Evolutionary conservation across 176 grass and related monocot genomes (phyloP), one percentile per base, ranked within the genome.

Genomic region (Oryza glumipatula): DNA sequence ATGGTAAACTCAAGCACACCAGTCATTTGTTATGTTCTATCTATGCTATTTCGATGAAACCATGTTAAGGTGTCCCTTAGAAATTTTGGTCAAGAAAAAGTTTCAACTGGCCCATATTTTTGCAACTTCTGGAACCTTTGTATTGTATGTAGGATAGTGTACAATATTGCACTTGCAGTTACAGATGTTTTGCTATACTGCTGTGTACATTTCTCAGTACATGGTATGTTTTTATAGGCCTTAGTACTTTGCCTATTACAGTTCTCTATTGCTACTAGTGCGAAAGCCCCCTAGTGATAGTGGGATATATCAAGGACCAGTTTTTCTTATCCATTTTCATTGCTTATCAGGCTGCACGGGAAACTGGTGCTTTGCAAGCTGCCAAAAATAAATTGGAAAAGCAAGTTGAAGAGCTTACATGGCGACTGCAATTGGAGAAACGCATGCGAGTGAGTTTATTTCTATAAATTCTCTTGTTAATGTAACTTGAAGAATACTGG

Each of bases 371-470:
- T 24, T 85, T 98, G 76, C 96, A 98, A 94, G 93, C 91, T 67
- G 96, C 93, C 69, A 98, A 98, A 86, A 98, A 94, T 80, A 95
- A 98, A 82, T 84, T 98, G 75, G 96, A 95, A 88, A 98, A 98
- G 56, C 87, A 98, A 98, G 91, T 98, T 35, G 93, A 98, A 76
- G 96, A 98, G 78, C 96, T 98, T 87, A 90, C 89, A 4, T 98
- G 93, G 96, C 82, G 89, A 76, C 76, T 95, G 66, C 91, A 92
- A 79, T 80, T 98, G 80, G 96, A 98, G 86, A 98, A 94, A 80
- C 91, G 91, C 80, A 89, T 98, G 91, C 85, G 96, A 82, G 93
- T 98, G 86, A 95, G 83, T 92, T 77, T 52, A 48, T 43, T 82
- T 78, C 64, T 74, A 19, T 63, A 67, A 24, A 21, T 39, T 36